Conservation (phyloP, 1,284 basidiomycete genomes). For the Chalciporus sp. region DNA sequence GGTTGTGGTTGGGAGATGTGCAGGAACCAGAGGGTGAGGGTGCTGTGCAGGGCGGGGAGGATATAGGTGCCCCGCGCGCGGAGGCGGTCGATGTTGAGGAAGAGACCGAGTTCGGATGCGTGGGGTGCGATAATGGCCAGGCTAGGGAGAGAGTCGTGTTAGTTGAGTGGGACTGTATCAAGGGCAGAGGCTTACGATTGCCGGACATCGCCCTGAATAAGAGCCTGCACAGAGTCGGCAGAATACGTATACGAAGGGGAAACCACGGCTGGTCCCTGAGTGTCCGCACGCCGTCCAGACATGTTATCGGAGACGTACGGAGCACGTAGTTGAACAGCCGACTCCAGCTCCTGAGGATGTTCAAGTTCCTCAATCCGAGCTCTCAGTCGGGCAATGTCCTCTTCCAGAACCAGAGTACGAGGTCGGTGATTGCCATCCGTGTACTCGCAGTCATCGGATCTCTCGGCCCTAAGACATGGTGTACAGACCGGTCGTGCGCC, state of each 20-base stretch:
- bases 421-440: conserved; percentile 37
- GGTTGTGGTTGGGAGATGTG: conserved; percentile 30
- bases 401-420: conserved; percentile 40
- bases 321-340: conserved; percentile 33
- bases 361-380: conserved; percentile 42
- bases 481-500: conserved; percentile 41
- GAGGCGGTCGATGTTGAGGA: conserved; percentile 36
- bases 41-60: conserved; percentile 35
- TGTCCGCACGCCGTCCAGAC: not conserved
- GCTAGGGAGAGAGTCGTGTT: conserved; percentile 9
- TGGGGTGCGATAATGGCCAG: conserved; percentile 25
- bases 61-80: conserved; percentile 23
- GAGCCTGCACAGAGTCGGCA: not conserved
- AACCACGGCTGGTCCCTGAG: not conserved
- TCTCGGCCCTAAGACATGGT: conserved; percentile 38
- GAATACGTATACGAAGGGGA: conserved; percentile 1
- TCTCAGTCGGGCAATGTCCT: conserved; percentile 39
- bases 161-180: not conserved
- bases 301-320: conserved; percentile 30
- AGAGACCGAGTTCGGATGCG: conserved; percentile 34
- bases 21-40: conserved; percentile 41
- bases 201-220: not conserved
- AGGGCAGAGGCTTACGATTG: conserved; percentile 5
- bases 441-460: conserved; percentile 46
- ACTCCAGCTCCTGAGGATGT: conserved; percentile 25